Conservation (phyloP, 176 grass and related monocot genomes). For the Secale cereale region DNA sequence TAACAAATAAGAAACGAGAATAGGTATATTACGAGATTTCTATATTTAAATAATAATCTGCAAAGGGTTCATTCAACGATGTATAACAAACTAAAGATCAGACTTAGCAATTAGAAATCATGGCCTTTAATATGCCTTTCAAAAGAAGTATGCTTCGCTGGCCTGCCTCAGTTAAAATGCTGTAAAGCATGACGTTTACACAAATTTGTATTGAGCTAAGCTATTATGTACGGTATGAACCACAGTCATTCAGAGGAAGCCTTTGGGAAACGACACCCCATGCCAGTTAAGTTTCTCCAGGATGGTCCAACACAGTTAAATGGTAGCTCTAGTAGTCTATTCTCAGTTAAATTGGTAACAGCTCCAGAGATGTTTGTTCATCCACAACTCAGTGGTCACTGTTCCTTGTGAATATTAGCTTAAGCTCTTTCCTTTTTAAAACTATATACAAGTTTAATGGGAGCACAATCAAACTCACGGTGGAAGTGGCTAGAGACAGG, state of each 20-base stretch:
- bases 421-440: not conserved
- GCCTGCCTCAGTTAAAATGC: not conserved
- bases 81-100: not conserved
- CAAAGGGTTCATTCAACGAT: not conserved
- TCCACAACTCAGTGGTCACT: not conserved
- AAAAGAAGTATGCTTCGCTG: not conserved
- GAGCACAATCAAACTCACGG: not conserved
- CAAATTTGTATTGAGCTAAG: not conserved
- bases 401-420: not conserved
- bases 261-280: not conserved
- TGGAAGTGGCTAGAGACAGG: not conserved
- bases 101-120: not conserved
- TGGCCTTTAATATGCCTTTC: not conserved
- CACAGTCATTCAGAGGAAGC: not conserved
- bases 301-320: not conserved
- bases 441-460: not conserved
- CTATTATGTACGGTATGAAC: not conserved
- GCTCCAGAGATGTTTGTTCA: not conserved
- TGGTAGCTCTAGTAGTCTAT: not conserved
- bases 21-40: not conserved
- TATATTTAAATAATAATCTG: not conserved
- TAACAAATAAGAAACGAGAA: not conserved
- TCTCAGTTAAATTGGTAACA: not conserved
- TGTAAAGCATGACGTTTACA: not conserved
- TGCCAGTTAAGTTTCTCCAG: not conserved